These are phyloP conservation scores for Lolium rigidum DNA, from an alignment of 176 grass and related monocot species.

Conservation along the genomic window DNA sequence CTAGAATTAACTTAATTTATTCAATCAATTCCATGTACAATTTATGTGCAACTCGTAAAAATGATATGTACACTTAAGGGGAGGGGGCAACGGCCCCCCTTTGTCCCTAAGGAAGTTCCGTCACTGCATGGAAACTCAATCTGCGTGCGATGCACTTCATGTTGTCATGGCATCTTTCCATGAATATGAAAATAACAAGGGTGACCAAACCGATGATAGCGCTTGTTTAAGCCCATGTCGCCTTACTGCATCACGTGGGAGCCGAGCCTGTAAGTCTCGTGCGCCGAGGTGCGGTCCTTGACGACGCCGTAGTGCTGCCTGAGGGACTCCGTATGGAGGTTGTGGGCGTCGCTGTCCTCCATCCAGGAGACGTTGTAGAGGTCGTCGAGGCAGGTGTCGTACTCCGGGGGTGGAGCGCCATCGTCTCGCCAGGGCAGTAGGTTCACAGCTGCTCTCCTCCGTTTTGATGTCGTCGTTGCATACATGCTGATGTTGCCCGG, in stretches of 20 bases:
- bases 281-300: constrained; percentile 59
- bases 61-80: too few species aligned
- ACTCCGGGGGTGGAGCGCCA: constrained; percentile 54
- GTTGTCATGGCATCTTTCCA: too few species aligned
- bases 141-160: too few species aligned
- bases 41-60: too few species aligned
- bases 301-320: constrained; percentile 73
- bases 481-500: constrained; percentile 66
- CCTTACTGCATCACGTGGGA: constrained; percentile 93
- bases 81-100: too few species aligned
- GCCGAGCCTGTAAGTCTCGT: constrained; percentile 51
- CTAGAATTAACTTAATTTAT: too few species aligned
- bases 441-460: constrained; percentile 88
- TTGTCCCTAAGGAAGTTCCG: too few species aligned
- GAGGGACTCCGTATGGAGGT: constrained; percentile 65
- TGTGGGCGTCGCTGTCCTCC: constrained; percentile 31
- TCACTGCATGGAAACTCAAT: too few species aligned
- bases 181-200: too few species aligned
- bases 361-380: constrained; percentile 85
- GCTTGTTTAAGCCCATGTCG: constrained; percentile 2
- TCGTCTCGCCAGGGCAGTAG: constrained; percentile 78
- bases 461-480: constrained; percentile 83
- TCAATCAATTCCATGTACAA: too few species aligned
- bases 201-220: too few species aligned
- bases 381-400: constrained; percentile 83